Evolutionary conservation across 2,329 filamentous ascomycete species (phyloP).

Genomic region (Colletotrichum falcatum): DNA sequence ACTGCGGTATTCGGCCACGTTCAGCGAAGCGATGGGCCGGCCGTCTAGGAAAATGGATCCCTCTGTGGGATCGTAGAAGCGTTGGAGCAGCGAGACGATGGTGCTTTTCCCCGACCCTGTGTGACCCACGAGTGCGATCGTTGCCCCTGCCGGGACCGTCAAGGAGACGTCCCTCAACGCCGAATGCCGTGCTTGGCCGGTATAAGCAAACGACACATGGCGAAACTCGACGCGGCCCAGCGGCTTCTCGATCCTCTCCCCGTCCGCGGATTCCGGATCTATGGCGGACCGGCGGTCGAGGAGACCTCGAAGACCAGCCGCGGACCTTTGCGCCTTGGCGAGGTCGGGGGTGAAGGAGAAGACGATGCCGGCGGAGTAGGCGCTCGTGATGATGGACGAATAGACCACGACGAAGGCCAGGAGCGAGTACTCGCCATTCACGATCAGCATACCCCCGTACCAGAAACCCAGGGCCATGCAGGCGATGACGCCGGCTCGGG

Average conservation of each 20-base stretch:
- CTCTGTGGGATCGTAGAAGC: conserved; percentile 76
- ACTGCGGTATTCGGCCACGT: conserved; percentile 65
- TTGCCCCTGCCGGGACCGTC: conserved; percentile 55
- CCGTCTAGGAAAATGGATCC: conserved; percentile 73
- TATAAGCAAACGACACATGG: too few species aligned
- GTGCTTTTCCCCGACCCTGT: conserved; percentile 80
- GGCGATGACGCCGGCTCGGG: conserved; percentile 48
- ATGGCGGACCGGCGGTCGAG: not conserved
- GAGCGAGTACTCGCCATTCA: too few species aligned
- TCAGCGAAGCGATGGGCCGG: conserved; percentile 66
- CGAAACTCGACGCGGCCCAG: too few species aligned
- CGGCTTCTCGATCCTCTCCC: too few species aligned
- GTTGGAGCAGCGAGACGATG: conserved; percentile 72
- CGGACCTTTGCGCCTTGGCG: too few species aligned
- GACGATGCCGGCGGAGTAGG: too few species aligned
- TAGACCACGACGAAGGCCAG: too few species aligned
- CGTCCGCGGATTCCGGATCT: too few species aligned
- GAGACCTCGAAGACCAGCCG: conserved; percentile 3
- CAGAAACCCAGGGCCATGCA: conserved; percentile 52
- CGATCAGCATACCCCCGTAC: conserved; percentile 42
- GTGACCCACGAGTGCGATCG: conserved; percentile 73
- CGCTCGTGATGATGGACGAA: too few species aligned
- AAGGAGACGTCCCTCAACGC: conserved; percentile 10
- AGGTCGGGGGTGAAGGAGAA: too few species aligned
- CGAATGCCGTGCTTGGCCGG: too few species aligned